Evolutionary conservation across 257 asterid species (phyloP).

Genomic region (Nicotiana tabacum): DNA sequence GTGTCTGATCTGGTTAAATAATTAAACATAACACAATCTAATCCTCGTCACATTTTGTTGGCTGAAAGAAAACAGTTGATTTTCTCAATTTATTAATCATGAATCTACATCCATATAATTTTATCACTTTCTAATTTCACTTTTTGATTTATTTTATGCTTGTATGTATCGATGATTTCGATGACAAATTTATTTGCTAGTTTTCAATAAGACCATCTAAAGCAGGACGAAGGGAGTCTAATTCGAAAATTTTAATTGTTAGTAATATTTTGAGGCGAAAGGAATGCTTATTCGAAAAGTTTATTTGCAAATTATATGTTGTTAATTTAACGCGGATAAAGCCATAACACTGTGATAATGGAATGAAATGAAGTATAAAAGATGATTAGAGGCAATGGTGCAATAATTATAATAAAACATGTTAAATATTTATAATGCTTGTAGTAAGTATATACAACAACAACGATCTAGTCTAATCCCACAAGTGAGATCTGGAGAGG

Average conservation of each 20-base stretch:
- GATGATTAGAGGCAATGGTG: not conserved
- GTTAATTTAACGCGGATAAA: not conserved
- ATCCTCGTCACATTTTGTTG: slow-evolving; percentile 13
- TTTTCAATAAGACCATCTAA: not conserved
- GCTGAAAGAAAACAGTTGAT: slow-evolving; percentile 12
- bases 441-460: not conserved
- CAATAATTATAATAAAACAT: not conserved
- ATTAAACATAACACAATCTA: slow-evolving; percentile 1
- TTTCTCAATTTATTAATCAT: not conserved
- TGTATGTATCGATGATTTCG: not conserved
- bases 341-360: not conserved
- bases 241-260: not conserved
- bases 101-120: not conserved
- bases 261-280: not conserved
- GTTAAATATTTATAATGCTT: not conserved
- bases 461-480: no score
- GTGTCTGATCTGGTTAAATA: not conserved
- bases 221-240: not conserved
- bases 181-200: not conserved
- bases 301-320: not conserved
- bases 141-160: not conserved
- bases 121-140: not conserved
- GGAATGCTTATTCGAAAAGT: not conserved
- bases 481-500: no score
- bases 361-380: not conserved